Conservation (phyloP, 352 stramenopile species). For the Phytophthora pluvialis region DNA sequence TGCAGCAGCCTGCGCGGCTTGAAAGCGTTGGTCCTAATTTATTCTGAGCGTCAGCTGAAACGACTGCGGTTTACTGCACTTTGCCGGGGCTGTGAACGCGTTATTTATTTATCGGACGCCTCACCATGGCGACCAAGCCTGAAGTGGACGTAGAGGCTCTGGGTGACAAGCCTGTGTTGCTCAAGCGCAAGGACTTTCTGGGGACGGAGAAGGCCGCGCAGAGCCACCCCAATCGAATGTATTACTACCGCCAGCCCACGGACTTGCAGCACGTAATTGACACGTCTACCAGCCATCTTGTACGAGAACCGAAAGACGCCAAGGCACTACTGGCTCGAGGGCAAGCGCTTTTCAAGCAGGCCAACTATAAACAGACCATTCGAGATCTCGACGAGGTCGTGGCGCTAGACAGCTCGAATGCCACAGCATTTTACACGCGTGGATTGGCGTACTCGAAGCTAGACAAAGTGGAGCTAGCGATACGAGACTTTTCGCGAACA, state of each 20-base stretch:
- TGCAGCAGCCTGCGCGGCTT: not conserved
- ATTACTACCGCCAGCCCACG: slow-evolving; percentile 76
- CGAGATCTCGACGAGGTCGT: slow-evolving; percentile 60
- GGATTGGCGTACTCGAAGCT: slow-evolving; percentile 77
- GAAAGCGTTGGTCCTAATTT: slow-evolving; percentile 20
- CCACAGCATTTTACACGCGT: slow-evolving; percentile 72
- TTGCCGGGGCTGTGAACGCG: not conserved
- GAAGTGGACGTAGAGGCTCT: slow-evolving; percentile 39
- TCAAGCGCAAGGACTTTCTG: slow-evolving; percentile 87
- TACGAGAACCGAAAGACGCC: slow-evolving; percentile 56
- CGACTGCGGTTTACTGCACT: slow-evolving; percentile 8
- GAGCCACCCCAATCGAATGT: slow-evolving; percentile 71
- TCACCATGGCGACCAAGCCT: slow-evolving; percentile 44
- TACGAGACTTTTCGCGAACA: slow-evolving; percentile 78
- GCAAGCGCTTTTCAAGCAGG: slow-evolving; percentile 83
- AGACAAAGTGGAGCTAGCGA: slow-evolving; percentile 72
- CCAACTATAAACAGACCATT: slow-evolving; percentile 58
- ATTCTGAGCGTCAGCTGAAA: slow-evolving; percentile 21
- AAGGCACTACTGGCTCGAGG: slow-evolving; percentile 79
- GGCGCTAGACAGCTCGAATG: slow-evolving; percentile 52
- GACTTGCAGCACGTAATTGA: slow-evolving; percentile 84
- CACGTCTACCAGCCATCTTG: slow-evolving; percentile 71
- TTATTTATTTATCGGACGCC: slow-evolving; percentile 8
- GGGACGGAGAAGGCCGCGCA: slow-evolving; percentile 67
- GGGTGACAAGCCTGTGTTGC: slow-evolving; percentile 39